A percentile compares a stretch with the other conserved stretches of the same genome.
Evolutionary conservation across 208 protist species (phyloP).

Genomic region (Acanthamoeba healyi): DNA sequence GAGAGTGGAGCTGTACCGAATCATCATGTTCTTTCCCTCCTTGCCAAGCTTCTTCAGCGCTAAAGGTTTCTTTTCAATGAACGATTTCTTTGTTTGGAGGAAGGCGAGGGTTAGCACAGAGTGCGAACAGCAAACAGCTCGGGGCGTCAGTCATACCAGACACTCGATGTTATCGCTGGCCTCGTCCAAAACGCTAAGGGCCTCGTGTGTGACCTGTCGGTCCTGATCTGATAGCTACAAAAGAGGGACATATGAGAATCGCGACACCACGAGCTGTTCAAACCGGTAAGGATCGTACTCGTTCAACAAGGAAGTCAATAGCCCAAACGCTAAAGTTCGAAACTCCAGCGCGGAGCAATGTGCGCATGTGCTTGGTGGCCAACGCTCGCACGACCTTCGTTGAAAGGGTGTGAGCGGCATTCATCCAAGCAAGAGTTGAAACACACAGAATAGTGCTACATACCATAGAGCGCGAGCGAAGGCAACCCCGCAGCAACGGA

Average conservation of each 20-base stretch:
- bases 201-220: constrained; percentile 70
- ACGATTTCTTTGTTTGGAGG: constrained; percentile 7
- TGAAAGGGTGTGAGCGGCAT: too few relatives aligned
- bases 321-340: constrained; percentile 84
- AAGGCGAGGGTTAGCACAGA: background rate
- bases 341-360: constrained; percentile 79
- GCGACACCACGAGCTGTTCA: background rate
- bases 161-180: constrained; percentile 80
- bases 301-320: constrained; percentile 78
- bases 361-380: constrained; percentile 79
- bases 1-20: background rate
- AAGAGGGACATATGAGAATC: background rate
- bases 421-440: too few relatives aligned
- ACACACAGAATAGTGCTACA: too few relatives aligned
- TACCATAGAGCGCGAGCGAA: constrained; percentile 1
- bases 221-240: constrained; percentile 80
- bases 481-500: constrained; percentile 1
- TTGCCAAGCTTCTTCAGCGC: constrained; percentile 14
- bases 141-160: constrained; percentile 36
- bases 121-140: background rate
- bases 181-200: constrained; percentile 83
- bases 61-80: constrained; percentile 53
- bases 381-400: constrained; percentile 47
- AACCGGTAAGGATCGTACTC: background rate
- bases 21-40: constrained; percentile 69